phyloP scores from a whole-genome alignment of 306 rosid species.

The Castanea mollissima region DNA sequence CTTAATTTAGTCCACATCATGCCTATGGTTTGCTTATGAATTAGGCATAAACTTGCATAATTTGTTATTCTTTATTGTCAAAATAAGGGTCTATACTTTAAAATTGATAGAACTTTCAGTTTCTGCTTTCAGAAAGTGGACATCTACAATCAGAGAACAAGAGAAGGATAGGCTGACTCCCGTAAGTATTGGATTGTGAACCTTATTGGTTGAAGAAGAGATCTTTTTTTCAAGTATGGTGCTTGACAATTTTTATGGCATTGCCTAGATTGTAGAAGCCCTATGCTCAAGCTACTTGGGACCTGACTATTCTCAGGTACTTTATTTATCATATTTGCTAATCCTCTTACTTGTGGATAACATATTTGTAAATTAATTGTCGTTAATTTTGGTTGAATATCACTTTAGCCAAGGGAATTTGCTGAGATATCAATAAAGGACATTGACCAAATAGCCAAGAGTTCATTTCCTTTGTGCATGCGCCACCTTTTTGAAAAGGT shows the following conservation, averaged over 20 bases:
- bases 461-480: slow-evolving; percentile 96
- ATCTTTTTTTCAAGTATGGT: slow-evolving; percentile 14
- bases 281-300: slow-evolving; percentile 84
- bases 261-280: slow-evolving; percentile 83
- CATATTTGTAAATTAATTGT: slow-evolving; percentile 18
- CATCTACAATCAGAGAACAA: slow-evolving; percentile 68
- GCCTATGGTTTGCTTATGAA: not conserved
- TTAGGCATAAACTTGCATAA: not conserved
- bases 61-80: slow-evolving; percentile 1
- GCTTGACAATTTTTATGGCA: slow-evolving; percentile 27
- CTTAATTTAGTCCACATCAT: not conserved
- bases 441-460: slow-evolving; percentile 75
- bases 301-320: slow-evolving; percentile 89
- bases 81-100: slow-evolving; percentile 1
- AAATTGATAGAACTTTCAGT: slow-evolving; percentile 24
- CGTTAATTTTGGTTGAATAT: slow-evolving; percentile 23
- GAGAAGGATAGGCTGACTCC: slow-evolving; percentile 83
- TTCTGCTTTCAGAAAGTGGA: slow-evolving; percentile 83
- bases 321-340: slow-evolving; percentile 18
- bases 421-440: slow-evolving; percentile 72
- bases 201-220: not conserved
- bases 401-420: slow-evolving; percentile 65
- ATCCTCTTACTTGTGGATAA: slow-evolving; percentile 4
- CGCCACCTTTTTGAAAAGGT: slow-evolving; percentile 94
- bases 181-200: slow-evolving; percentile 50